Base-by-base conservation (phyloP, 352 stramenopile genomes). In the Pelagophyceae sp. region DNA sequence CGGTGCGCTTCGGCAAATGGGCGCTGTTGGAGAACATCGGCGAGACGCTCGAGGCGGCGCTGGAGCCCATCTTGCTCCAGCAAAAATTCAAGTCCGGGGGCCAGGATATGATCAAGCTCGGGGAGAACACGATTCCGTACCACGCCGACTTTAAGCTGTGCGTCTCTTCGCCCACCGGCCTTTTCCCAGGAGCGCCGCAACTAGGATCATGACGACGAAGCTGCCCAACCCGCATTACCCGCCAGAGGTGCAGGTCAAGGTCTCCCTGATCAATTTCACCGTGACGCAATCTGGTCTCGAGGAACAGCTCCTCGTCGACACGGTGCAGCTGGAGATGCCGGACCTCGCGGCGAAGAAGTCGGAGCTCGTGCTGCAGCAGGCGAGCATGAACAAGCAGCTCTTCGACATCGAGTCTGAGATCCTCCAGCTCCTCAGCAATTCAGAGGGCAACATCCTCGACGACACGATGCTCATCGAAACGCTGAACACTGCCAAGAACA, bases 371-470 rank as follows among this genome's bases (percentile, higher is more conserved):
- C 83, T 97, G 0, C 91, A 97, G 77, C 91, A 96, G 71, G 93
- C 94, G 0, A 89, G 90, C n/a, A 97, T 96, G 81, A 96, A 97
- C 82, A 93, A 94, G 75, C 93, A 90, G 51, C 84, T 98, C 32
- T 96, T 97, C 76, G 93, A 98, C 82, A 96, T 97, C 63, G 94
- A 98, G 82, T 94, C 98, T 78, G 93, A 96, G 82, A 98, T 98
- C 67, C 75, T 98, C 51, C 89, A 93, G 77, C 76, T 98, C 51
- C 81, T 98, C 0, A 90, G 95, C 75, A 94, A 90, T 19, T 90
- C 93, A 0, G 87, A 95, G 74, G 94, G 93, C 25, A 98, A 97
- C 81, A 97, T 98, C 75, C 80, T 98, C 2, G 94, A 97, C 72
- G 93, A 98, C 82, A 91, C 97, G 82, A 87, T 91, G 15, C 81